These are phyloP conservation scores for Aspergillus viridinutans DNA, from an alignment of 2,329 filamentous ascomycete species.

Conservation along the genomic window DNA sequence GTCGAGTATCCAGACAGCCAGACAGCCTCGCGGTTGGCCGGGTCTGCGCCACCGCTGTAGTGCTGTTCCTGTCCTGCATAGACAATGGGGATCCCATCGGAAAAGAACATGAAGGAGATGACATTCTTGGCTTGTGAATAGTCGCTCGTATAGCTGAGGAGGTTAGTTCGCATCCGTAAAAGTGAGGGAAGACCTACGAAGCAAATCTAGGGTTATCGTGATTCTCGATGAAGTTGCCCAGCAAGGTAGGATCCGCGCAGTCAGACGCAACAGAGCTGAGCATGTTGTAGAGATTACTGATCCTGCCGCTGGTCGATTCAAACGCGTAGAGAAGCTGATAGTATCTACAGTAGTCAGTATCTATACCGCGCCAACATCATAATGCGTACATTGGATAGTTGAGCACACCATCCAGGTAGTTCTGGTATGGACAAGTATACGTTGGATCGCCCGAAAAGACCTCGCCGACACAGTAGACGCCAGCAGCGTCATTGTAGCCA, in stretches of 20 bases:
- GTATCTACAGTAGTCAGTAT: slow-evolving; percentile 10
- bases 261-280: slow-evolving; percentile 22
- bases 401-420: slow-evolving; percentile 41
- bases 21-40: slow-evolving; percentile 52
- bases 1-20: slow-evolving; percentile 53
- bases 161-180: not conserved
- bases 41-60: slow-evolving; percentile 47
- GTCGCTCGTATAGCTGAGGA: slow-evolving; percentile 14
- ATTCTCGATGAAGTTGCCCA: slow-evolving; percentile 56
- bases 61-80: slow-evolving; percentile 64
- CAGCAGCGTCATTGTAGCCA: slow-evolving; percentile 33
- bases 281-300: slow-evolving; percentile 27
- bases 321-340: slow-evolving; percentile 33
- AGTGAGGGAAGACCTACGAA: slow-evolving; percentile 9
- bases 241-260: slow-evolving; percentile 42
- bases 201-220: slow-evolving; percentile 57
- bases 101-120: slow-evolving; percentile 56
- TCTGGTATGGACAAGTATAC: slow-evolving; percentile 42
- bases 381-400: slow-evolving; percentile 41
- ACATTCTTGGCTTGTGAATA: slow-evolving; percentile 54
- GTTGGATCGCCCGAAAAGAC: slow-evolving; percentile 37
- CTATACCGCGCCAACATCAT: not conserved
- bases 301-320: slow-evolving; percentile 26
- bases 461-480: slow-evolving; percentile 47
- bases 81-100: slow-evolving; percentile 58